These are phyloP conservation scores for Ricinus communis DNA, from an alignment of 345 rosid species.

Conservation along the genomic window DNA sequence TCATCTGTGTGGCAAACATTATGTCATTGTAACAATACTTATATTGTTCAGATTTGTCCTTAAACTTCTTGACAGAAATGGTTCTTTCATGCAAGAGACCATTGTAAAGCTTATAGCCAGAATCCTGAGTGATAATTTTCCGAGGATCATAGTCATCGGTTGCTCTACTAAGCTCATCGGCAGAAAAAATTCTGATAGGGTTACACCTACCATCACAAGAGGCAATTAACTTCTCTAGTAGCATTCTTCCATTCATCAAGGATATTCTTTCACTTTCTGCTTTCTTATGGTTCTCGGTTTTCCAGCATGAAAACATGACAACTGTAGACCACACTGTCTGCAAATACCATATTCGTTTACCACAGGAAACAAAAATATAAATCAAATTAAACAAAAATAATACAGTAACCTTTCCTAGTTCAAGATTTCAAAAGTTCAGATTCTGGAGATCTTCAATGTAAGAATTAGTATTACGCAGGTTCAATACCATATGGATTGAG, in stretches of 20 bases:
- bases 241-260: neutral
- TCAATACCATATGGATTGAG: no score
- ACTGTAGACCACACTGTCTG: no score
- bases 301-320: neutral
- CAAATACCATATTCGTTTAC: no score
- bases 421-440: no score
- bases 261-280: neutral
- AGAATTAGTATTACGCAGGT: no score
- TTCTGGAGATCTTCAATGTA: no score
- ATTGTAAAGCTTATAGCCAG: neutral
- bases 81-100: slow-evolving; percentile 12
- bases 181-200: neutral
- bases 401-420: no score
- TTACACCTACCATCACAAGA: slow-evolving; percentile 9
- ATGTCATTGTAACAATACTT: slow-evolving; percentile 3
- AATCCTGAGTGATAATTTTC: neutral
- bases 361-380: no score
- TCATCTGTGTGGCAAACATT: slow-evolving; percentile 15
- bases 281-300: neutral
- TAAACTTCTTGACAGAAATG: slow-evolving; percentile 14
- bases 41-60: neutral
- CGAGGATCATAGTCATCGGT: slow-evolving; percentile 1
- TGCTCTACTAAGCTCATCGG: slow-evolving; percentile 9
- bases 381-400: no score
- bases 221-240: slow-evolving; percentile 6